Conservation (phyloP, 805 yeast genomes). For the Pichia eremophila region DNA sequence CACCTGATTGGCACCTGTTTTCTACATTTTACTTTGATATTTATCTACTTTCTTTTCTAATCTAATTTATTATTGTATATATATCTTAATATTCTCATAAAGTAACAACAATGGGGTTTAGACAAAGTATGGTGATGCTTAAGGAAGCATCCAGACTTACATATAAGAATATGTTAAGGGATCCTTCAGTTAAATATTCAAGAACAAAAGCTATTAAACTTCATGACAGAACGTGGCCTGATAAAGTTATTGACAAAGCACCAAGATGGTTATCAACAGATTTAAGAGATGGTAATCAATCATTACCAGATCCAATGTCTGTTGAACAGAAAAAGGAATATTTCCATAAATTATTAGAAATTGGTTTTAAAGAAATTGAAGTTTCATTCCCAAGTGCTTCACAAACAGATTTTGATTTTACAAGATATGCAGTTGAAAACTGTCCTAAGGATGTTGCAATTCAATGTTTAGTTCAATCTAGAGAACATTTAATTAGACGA, state of each 20-base stretch:
- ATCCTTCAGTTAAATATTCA: slow-evolving; percentile 56
- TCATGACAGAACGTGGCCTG: slow-evolving; percentile 66
- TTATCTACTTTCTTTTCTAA: not conserved
- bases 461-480: slow-evolving; percentile 68
- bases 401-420: slow-evolving; percentile 75
- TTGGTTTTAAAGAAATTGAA: slow-evolving; percentile 76
- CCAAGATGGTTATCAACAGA: slow-evolving; percentile 80
- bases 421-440: slow-evolving; percentile 68
- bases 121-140: slow-evolving; percentile 18
- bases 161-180: slow-evolving; percentile 51
- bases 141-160: slow-evolving; percentile 21
- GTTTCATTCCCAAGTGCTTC: slow-evolving; percentile 77
- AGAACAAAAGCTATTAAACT: slow-evolving; percentile 46
- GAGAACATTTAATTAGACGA: slow-evolving; percentile 64
- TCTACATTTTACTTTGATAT: too few species aligned
- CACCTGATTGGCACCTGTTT: too few species aligned
- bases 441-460: slow-evolving; percentile 69
- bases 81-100: too few species aligned
- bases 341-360: slow-evolving; percentile 60
- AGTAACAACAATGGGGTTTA: slow-evolving; percentile 18
- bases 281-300: slow-evolving; percentile 74
- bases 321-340: slow-evolving; percentile 65
- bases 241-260: slow-evolving; percentile 53
- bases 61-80: not conserved
- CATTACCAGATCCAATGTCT: slow-evolving; percentile 77